phyloP scores from a whole-genome alignment of 495 filamentous ascomycete genomes.

The Aspergillus sparsus region DNA sequence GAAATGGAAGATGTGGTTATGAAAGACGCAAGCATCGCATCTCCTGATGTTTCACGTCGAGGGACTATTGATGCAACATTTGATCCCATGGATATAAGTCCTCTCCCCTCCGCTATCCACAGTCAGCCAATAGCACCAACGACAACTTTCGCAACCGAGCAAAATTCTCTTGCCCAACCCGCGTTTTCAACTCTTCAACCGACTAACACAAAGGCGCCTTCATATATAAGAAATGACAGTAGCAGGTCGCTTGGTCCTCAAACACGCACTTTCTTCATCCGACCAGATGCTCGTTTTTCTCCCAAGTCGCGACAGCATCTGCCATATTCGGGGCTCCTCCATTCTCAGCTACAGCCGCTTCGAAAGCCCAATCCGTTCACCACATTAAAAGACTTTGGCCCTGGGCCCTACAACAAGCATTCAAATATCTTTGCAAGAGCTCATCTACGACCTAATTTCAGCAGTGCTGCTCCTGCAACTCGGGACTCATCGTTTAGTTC shows the following conservation, averaged over 20 bases:
- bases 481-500: constrained; percentile 21
- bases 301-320: constrained; percentile 8
- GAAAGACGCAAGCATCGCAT: constrained; percentile 19
- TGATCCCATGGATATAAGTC: constrained; percentile 27
- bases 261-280: constrained; percentile 1
- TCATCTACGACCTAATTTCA: too few species aligned
- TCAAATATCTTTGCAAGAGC: background rate
- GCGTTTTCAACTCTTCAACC: constrained; percentile 5
- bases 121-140: background rate
- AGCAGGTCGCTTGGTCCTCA: constrained; percentile 4
- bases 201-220: background rate
- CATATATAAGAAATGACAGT: background rate
- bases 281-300: constrained; percentile 17
- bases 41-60: constrained; percentile 1
- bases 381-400: background rate
- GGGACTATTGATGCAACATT: background rate
- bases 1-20: constrained; percentile 22
- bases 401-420: background rate
- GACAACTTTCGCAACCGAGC: background rate
- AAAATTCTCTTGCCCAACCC: background rate
- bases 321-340: background rate
- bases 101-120: background rate
- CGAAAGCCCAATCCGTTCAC: constrained; percentile 3
- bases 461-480: background rate
- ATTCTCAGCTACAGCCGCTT: background rate